Evolutionary conservation across 345 rosid genomes (phyloP).

Genomic region (Excoecaria agallocha): DNA sequence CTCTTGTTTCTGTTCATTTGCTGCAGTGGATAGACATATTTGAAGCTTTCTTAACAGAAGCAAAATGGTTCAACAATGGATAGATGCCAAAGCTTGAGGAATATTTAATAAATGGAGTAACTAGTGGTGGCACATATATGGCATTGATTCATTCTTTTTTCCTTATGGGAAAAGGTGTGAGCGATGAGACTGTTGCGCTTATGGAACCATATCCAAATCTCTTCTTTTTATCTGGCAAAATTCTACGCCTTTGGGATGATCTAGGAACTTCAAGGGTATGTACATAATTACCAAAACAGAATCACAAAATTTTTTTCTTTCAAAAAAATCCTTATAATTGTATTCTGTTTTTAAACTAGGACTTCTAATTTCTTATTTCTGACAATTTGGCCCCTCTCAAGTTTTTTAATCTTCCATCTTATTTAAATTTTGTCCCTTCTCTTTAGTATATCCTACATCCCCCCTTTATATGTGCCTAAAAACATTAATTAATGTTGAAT

Average conservation of each 20-base stretch:
- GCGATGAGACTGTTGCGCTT: slow-evolving; percentile 7
- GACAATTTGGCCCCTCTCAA: no score
- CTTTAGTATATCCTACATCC: no score
- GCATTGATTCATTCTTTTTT: slow-evolving; percentile 31
- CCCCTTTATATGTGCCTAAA: no score
- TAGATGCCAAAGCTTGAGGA: slow-evolving; percentile 21
- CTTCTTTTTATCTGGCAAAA: slow-evolving; percentile 21
- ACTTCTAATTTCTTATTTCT: no score
- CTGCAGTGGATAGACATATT: slow-evolving; percentile 29
- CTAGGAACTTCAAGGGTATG: slow-evolving; percentile 32
- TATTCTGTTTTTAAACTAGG: no score
- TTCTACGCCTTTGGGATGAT: slow-evolving; percentile 32
- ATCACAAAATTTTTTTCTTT: no score
- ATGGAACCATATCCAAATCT: slow-evolving; percentile 28
- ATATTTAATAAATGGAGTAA: slow-evolving; percentile 23
- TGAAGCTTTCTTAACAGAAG: slow-evolving; percentile 23
- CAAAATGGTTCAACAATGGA: slow-evolving; percentile 26
- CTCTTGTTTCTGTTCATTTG: background rate
- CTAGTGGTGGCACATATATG: slow-evolving; percentile 26
- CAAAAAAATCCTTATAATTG: no score
- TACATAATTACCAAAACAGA: background rate
- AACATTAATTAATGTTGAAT: no score
- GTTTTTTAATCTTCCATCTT: no score
- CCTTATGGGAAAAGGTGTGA: slow-evolving; percentile 20
- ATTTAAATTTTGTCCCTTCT: no score